Base-by-base conservation (phyloP, 2,329 filamentous ascomycete genomes). In the Tolypocladium ophioglossoides region DNA sequence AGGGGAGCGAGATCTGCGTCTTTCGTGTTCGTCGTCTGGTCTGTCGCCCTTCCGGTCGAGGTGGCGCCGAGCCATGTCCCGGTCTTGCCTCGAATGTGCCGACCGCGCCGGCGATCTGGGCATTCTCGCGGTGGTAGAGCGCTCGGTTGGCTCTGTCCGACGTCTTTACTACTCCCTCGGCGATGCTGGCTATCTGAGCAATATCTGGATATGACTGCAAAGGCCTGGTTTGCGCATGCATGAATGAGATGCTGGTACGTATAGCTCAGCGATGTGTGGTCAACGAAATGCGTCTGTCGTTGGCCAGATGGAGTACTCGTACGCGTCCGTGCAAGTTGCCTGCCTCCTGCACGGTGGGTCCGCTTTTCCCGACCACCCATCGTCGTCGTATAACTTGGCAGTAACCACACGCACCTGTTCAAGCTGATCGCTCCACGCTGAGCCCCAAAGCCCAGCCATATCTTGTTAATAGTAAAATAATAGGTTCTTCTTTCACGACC, bases 1-100 rank as follows among this genome's bases (percentile, higher is more conserved):
- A 3, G 55, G 57, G 4, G 58, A 58, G 18, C 47, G 53, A 14
- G 55, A 60, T 30, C 46, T 50, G 52, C 39, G 49, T 10, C 39
- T 30, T 3, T n/a, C 32, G 7, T n/a, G 11, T 7, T 41, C 27
- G 30, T 20, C 32, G 16, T 57, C 32, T 35, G 32, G 5, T 39
- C 50, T 10, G 3, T 39, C 20, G 16, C 34, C 10, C 7, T 22
- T 24, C 34, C 34, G 16, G 27, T 47, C 20, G n/a, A 6, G 27
- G 1, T 44, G 53, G 12, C 41, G 52, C n/a, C 52, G 52, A 30
- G 50, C 10, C 44, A 48, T 20, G 24, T 38, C 20, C 24, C 24
- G 41, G 27, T 32, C 44, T 14, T 49, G 44, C n/a, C 52, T 48
- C 40, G 30, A 30, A 18, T n/a, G 39, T 14, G 18, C 27, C 10